These are phyloP conservation scores for Penicillium capsulatum DNA, from an alignment of 2,329 filamentous ascomycete genomes.

Conservation along the genomic window DNA sequence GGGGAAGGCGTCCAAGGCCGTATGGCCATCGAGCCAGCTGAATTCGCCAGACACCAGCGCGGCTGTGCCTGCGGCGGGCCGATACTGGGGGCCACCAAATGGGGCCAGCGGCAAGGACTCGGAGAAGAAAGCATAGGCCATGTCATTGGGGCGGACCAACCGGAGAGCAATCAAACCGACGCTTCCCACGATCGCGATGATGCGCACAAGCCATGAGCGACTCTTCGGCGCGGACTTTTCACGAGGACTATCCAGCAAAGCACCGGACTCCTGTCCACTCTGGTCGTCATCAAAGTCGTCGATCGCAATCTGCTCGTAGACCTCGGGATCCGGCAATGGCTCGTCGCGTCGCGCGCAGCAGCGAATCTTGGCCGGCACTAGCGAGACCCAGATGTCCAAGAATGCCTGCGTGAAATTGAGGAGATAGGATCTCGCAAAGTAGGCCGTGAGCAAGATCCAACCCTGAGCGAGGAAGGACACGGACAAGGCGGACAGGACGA, in stretches of 20 bases:
- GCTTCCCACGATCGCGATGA: constrained; percentile 3
- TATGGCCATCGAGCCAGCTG: constrained; percentile 13
- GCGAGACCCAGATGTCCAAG: constrained; percentile 9
- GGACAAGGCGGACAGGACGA: constrained; percentile 4
- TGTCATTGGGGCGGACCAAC: constrained; percentile 12
- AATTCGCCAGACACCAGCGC: constrained; percentile 8
- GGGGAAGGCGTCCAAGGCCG: constrained; percentile 11
- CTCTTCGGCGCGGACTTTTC: constrained; percentile 1
- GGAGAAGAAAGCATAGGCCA: constrained; percentile 15
- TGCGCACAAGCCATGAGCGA: constrained; percentile 1
- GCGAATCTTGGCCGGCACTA: constrained; percentile 3
- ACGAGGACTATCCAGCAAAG: not conserved
- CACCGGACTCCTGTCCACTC: constrained; percentile 1
- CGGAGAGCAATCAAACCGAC: constrained; percentile 6
- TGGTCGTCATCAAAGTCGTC: constrained; percentile 14
- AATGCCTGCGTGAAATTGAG: constrained; percentile 8
- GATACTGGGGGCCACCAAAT: constrained; percentile 9
- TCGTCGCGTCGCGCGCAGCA: not conserved
- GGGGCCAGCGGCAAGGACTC: constrained; percentile 17
- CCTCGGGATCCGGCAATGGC: constrained; percentile 6
- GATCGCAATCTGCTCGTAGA: constrained; percentile 17
- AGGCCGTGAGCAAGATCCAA: constrained; percentile 5
- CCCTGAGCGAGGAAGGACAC: constrained; percentile 13
- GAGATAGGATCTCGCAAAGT: constrained; percentile 14
- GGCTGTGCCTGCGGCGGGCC: constrained; percentile 4